These are phyloP conservation scores for Linaria vulgaris DNA, from an alignment of 257 asterid genomes.

Conservation along the genomic window DNA sequence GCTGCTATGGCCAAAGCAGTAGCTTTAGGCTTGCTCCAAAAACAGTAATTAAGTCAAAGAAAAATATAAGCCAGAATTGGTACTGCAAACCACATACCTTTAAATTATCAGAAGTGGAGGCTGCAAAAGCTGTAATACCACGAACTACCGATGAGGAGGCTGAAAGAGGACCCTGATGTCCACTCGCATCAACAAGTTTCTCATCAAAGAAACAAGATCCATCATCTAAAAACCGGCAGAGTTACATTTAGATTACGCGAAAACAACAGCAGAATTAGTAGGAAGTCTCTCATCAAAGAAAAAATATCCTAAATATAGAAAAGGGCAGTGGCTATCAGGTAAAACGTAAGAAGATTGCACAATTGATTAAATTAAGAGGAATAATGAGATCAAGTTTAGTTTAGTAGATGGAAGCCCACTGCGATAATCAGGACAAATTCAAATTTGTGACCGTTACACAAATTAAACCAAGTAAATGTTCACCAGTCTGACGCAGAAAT, in stretches of 20 bases:
- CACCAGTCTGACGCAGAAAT: no score
- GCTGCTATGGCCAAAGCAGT: constrained; percentile 48
- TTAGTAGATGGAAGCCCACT: no score
- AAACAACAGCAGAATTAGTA: constrained; percentile 24
- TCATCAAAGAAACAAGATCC: constrained; percentile 92
- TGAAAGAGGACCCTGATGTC: constrained; percentile 76
- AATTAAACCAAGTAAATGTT: no score
- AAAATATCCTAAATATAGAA: no score
- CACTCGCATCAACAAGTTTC: constrained; percentile 72
- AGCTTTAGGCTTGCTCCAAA: constrained; percentile 24
- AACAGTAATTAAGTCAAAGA: not conserved
- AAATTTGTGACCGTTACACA: no score
- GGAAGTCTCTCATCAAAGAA: not conserved
- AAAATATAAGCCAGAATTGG: not conserved
- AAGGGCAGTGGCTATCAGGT: no score
- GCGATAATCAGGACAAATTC: no score
- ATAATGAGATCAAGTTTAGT: no score
- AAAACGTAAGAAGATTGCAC: no score
- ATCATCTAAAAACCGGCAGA: constrained; percentile 49
- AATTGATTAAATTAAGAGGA: no score
- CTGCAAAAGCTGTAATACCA: constrained; percentile 77
- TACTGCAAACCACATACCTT: constrained; percentile 42
- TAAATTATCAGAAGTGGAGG: constrained; percentile 57
- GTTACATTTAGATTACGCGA: constrained; percentile 17
- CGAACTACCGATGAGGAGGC: constrained; percentile 83